Conservation (phyloP, 1,139 yeast genomes). For the Diutina rugosa region DNA sequence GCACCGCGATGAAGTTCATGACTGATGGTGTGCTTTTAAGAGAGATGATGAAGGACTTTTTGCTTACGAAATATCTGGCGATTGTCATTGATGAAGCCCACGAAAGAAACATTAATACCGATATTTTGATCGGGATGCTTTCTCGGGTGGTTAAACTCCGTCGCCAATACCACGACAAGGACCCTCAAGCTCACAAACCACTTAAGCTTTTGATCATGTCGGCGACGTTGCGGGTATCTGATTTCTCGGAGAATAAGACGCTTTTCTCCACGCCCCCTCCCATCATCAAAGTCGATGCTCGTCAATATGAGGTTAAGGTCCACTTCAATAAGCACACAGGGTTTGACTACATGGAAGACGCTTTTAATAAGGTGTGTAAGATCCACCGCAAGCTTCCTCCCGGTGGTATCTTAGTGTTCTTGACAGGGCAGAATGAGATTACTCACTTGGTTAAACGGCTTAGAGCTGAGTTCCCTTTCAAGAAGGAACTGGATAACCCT, state of each 20-base stretch:
- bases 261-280: conserved; percentile 81
- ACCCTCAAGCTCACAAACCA: conserved; percentile 28
- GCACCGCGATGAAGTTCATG: conserved; percentile 87
- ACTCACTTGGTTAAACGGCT: conserved; percentile 59
- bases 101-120: conserved; percentile 92
- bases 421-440: conserved; percentile 94
- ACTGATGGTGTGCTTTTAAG: conserved; percentile 94
- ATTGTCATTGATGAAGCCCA: conserved; percentile 95
- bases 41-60: conserved; percentile 83
- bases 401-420: conserved; percentile 84
- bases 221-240: conserved; percentile 88
- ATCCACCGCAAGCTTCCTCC: conserved; percentile 82
- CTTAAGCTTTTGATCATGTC: conserved; percentile 76
- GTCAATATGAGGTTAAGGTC: conserved; percentile 88
- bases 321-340: conserved; percentile 81
- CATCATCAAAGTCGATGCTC: conserved; percentile 77
- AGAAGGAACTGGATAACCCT: conserved; percentile 13
- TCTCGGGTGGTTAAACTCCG: conserved; percentile 79
- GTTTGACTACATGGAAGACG: conserved; percentile 74
- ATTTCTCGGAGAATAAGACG: conserved; percentile 69
- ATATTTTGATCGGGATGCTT: conserved; percentile 86
- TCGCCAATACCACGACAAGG: conserved; percentile 16
- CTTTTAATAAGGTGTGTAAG: conserved; percentile 72
- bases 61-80: conserved; percentile 70
- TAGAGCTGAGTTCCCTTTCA: conserved; percentile 55